phyloP scores from a whole-genome alignment of 805 yeast genomes.

The Sugiyamaella qingdaonensis region DNA sequence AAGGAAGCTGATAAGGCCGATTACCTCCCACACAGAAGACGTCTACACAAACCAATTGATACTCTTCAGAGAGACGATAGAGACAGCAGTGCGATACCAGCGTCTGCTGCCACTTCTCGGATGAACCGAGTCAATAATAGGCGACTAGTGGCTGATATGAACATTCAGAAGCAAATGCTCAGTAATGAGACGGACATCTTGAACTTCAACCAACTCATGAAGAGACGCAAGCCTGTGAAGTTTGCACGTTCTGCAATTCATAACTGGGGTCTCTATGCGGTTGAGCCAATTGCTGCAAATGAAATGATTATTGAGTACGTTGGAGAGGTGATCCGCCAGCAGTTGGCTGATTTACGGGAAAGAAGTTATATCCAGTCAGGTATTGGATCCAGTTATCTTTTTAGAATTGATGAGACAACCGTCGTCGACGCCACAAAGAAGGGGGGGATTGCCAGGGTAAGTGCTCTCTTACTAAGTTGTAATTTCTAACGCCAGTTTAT shows the following conservation, averaged over 20 bases:
- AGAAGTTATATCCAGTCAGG: slow-evolving; percentile 81
- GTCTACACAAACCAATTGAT: slow-evolving; percentile 37
- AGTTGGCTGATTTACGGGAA: slow-evolving; percentile 90
- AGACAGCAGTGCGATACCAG: slow-evolving; percentile 10
- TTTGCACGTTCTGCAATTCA: slow-evolving; percentile 96
- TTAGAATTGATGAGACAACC: slow-evolving; percentile 87
- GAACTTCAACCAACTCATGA: slow-evolving; percentile 80
- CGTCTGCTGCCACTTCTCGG: slow-evolving; percentile 55
- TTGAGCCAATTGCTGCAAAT: slow-evolving; percentile 90
- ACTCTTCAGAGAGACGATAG: slow-evolving; percentile 22
- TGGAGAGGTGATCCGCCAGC: slow-evolving; percentile 91
- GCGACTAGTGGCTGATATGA: slow-evolving; percentile 84
- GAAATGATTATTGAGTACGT: slow-evolving; percentile 98
- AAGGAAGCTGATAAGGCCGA: slow-evolving; percentile 68
- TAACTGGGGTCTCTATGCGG: slow-evolving; percentile 96
- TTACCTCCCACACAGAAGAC: slow-evolving; percentile 79
- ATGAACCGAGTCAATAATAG: slow-evolving; percentile 83
- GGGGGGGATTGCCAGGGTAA: slow-evolving; percentile 85
- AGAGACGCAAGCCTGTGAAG: slow-evolving; percentile 90
- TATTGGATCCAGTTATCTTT: slow-evolving; percentile 90
- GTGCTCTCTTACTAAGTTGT: slow-evolving; percentile 3
- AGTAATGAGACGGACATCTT: slow-evolving; percentile 67
- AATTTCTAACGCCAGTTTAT: slow-evolving; percentile 49
- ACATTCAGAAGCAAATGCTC: slow-evolving; percentile 69
- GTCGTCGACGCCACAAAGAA: slow-evolving; percentile 96